phyloP scores from a whole-genome alignment of 805 yeast species.

The Scheffersomyces spartinae region DNA sequence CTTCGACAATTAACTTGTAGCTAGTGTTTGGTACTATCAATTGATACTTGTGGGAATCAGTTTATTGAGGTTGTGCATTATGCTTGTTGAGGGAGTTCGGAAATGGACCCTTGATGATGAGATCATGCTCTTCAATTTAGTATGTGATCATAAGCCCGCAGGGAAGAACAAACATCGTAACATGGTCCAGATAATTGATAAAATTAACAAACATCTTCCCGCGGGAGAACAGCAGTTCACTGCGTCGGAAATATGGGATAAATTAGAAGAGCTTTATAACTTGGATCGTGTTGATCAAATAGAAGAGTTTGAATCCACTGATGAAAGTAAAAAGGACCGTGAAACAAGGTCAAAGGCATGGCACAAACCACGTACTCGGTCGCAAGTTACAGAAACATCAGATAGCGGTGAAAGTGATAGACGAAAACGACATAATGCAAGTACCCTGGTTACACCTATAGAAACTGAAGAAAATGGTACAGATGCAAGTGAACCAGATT shows the following conservation, averaged over 20 bases:
- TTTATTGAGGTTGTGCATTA: neutral
- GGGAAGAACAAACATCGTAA: conserved; percentile 40
- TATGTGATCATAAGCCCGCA: conserved; percentile 58
- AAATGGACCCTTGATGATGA: conserved; percentile 55
- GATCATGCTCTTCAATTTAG: conserved; percentile 44
- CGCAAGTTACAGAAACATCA: too few relatives aligned
- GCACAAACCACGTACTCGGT: too few relatives aligned
- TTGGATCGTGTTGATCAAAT: conserved; percentile 45
- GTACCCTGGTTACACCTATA: too few relatives aligned
- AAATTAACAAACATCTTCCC: conserved; percentile 19
- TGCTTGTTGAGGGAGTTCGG: conserved; percentile 4
- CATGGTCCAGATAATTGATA: conserved; percentile 28
- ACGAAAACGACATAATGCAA: too few relatives aligned
- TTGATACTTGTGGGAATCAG: conserved; percentile 1
- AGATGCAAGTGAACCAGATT: conserved; percentile 1
- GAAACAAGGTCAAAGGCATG: conserved; percentile 5
- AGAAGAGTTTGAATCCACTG: conserved; percentile 21
- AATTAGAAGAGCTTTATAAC: conserved; percentile 42
- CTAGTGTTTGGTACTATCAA: neutral
- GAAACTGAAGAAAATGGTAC: conserved; percentile 6
- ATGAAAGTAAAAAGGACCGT: conserved; percentile 10
- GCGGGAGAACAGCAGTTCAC: conserved; percentile 18
- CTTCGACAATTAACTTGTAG: neutral
- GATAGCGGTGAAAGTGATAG: too few relatives aligned
- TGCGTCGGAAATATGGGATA: conserved; percentile 45